Percentiles rank a stretch among this genome's conserved stretches.
Conservation (phyloP, 495 filamentous ascomycete genomes). For the Friedmanniomyces endolithicus region DNA sequence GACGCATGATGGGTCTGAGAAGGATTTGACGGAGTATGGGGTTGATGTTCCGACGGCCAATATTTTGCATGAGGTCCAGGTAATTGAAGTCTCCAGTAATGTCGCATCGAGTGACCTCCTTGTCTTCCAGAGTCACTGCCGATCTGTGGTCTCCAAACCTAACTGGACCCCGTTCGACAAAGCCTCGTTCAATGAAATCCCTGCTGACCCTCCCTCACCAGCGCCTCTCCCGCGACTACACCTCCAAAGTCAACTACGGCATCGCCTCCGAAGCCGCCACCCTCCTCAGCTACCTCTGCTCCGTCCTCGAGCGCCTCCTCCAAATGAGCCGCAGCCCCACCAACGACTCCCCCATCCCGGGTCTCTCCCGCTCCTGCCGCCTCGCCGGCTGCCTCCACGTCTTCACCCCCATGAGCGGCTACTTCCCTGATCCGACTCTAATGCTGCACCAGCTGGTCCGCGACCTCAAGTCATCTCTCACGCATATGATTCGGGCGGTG, state of each 20-base stretch:
- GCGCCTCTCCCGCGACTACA: constrained; percentile 4
- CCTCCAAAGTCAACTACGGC: constrained; percentile 5
- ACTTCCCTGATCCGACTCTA: constrained; percentile 17
- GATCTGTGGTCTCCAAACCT: no score
- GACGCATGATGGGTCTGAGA: constrained; percentile 5
- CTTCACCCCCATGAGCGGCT: constrained; percentile 13
- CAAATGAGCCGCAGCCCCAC: background rate
- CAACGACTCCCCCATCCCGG: constrained; percentile 7
- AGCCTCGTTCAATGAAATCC: no score
- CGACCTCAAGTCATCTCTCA: constrained; percentile 12
- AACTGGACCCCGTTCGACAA: no score
- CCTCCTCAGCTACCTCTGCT: constrained; percentile 4
- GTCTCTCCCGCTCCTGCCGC: constrained; percentile 8
- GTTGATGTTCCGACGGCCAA: constrained; percentile 2
- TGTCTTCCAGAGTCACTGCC: no score
- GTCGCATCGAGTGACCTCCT: no score
- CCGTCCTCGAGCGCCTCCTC: constrained; percentile 5
- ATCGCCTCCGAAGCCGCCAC: constrained; percentile 5
- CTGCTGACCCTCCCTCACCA: background rate
- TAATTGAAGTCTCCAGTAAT: no score
- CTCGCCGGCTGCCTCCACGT: constrained; percentile 10
- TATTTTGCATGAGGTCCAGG: constrained; percentile 16
- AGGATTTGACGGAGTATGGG: constrained; percentile 5
- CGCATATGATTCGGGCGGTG: constrained; percentile 1
- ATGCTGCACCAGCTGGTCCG: constrained; percentile 15